Percentiles rank a stretch among this genome's conserved stretches.
Conservation (phyloP, 345 rosid species). For the Acer negundo region DNA sequence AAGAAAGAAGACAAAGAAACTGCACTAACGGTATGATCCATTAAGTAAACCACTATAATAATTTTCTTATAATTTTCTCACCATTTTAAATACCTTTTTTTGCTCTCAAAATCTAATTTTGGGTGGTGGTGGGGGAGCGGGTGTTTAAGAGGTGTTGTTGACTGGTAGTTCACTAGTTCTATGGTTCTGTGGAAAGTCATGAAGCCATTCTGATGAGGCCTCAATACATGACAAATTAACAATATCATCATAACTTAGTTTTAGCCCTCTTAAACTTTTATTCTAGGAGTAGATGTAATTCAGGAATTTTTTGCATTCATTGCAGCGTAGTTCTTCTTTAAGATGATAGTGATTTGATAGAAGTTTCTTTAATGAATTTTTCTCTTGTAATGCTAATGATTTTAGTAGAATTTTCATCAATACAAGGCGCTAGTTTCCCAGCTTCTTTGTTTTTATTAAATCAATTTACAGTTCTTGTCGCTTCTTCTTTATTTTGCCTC, state of each 20-base stretch:
- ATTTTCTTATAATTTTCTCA: neutral
- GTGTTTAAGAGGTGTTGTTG: neutral
- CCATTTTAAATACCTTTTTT: neutral
- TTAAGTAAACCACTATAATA: neutral
- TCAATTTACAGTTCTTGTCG: neutral
- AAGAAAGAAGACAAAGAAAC: constrained; percentile 65
- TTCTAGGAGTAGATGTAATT: neutral
- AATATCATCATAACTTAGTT: neutral
- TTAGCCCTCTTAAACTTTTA: neutral
- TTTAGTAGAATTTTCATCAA: neutral
- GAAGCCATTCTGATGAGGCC: neutral
- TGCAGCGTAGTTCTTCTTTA: neutral
- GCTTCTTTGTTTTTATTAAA: neutral
- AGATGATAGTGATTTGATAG: neutral
- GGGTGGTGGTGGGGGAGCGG: neutral
- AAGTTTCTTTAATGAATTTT: neutral
- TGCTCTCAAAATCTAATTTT: neutral
- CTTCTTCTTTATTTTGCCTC: neutral
- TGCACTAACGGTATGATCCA: constrained; percentile 61
- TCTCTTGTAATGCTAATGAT: neutral
- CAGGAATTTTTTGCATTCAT: neutral
- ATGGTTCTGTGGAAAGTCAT: neutral
- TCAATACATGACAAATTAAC: neutral
- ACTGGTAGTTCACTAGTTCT: neutral
- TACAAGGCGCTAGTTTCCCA: neutral